Conservation (phyloP, 352 stramenopile species). For the Salisapilia sapeloensis region DNA sequence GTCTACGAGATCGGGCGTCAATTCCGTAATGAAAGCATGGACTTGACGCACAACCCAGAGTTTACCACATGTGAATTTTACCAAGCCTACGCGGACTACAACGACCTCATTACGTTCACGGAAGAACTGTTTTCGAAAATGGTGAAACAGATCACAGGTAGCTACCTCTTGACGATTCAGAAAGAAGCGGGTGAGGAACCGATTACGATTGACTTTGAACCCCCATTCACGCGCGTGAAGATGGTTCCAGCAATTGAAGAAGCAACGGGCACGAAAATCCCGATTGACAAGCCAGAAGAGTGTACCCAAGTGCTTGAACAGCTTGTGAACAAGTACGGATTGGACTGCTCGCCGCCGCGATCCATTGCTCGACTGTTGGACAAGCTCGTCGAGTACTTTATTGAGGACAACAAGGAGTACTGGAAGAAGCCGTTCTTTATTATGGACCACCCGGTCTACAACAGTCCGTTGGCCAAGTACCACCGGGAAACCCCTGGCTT, state of each 20-base stretch:
- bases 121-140: constrained; percentile 87
- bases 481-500: constrained; percentile 86
- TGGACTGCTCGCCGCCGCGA: constrained; percentile 50
- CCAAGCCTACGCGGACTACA: constrained; percentile 96
- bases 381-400: constrained; percentile 81
- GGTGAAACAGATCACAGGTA: constrained; percentile 82
- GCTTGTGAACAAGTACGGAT: constrained; percentile 46
- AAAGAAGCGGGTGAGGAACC: constrained; percentile 54
- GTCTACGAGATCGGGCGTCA: constrained; percentile 98
- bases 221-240: constrained; percentile 90
- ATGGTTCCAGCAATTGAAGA: constrained; percentile 79
- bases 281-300: constrained; percentile 50
- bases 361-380: constrained; percentile 69
- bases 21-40: constrained; percentile 99
- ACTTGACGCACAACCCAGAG: constrained; percentile 96
- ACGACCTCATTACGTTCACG: constrained; percentile 96
- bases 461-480: constrained; percentile 94
- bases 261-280: constrained; percentile 42
- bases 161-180: constrained; percentile 81
- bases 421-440: constrained; percentile 97
- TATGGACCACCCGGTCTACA: constrained; percentile 96
- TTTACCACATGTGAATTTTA: constrained; percentile 99
- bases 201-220: constrained; percentile 86
- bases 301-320: constrained; percentile 39
- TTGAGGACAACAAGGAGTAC: constrained; percentile 74